Conservation (phyloP, 192 early-diverging fungal species). For the Backusella circina region DNA sequence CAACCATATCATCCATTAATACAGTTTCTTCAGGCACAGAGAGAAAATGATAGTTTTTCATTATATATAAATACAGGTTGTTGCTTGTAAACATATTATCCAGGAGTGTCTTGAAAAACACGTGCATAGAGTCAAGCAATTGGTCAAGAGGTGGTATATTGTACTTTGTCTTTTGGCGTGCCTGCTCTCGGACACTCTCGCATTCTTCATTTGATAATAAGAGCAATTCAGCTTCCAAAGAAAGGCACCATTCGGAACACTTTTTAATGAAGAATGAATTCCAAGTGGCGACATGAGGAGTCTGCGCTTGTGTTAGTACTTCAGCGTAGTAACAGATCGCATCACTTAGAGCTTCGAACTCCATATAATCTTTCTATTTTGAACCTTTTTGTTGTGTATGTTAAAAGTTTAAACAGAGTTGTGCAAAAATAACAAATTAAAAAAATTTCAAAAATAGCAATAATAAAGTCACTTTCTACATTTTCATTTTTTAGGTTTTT, state of each 20-base stretch:
- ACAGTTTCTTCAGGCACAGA: not conserved
- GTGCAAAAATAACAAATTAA: not conserved
- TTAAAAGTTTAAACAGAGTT: not conserved
- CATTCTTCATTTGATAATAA: not conserved
- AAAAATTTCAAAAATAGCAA: no score
- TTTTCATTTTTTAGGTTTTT: no score
- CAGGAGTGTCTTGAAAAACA: not conserved
- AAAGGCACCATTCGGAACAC: conserved; percentile 14
- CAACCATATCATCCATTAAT: not conserved
- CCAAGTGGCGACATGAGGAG: conserved; percentile 7
- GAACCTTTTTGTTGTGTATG: not conserved
- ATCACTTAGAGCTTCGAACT: not conserved
- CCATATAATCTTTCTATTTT: not conserved
- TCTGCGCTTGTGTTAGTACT: not conserved
- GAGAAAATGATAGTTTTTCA: conserved; percentile 6
- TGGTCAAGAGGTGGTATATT: not conserved
- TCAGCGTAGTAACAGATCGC: conserved; percentile 4
- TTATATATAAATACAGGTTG: not conserved
- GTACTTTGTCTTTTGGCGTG: not conserved
- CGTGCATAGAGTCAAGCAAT: not conserved
- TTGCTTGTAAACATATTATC: not conserved
- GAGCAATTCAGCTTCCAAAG: conserved; percentile 9
- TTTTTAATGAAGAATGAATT: not conserved
- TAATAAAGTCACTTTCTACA: no score
- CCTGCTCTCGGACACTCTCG: not conserved